Percentiles rank a stretch among this genome's conserved stretches.
Evolutionary conservation across 164 flowering plant species (phyloP).

Genomic region (Dillenia suffruticosa): DNA sequence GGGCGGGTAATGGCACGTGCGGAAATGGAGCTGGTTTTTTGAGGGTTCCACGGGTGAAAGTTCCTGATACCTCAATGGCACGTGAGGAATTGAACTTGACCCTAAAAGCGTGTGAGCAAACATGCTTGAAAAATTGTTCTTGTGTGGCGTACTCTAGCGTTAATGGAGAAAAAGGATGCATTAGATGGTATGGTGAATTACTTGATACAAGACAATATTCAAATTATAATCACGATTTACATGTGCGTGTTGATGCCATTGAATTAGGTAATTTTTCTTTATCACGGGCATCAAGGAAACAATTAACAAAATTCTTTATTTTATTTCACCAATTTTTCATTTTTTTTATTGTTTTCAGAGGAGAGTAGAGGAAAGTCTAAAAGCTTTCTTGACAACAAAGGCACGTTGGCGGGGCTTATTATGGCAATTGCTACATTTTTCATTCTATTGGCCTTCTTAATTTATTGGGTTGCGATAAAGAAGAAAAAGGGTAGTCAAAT

Average conservation of each 20-base stretch:
- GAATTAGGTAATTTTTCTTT: conserved; percentile 20
- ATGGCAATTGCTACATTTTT: too few species aligned
- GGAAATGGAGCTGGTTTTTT: conserved; percentile 25
- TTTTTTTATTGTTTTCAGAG: too few species aligned
- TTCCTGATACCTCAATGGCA: conserved; percentile 29
- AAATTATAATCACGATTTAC: conserved; percentile 20
- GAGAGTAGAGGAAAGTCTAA: too few species aligned
- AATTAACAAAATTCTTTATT: too few species aligned
- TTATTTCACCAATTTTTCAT: too few species aligned
- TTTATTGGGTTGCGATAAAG: too few species aligned
- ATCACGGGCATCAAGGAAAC: too few species aligned
- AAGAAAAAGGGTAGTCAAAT: too few species aligned
- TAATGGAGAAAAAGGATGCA: conserved; percentile 25
- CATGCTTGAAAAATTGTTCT: conserved; percentile 35
- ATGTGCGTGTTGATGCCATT: conserved; percentile 16
- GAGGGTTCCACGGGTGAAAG: conserved; percentile 16
- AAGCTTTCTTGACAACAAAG: too few species aligned
- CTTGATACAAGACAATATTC: conserved; percentile 15
- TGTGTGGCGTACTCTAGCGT: conserved; percentile 30
- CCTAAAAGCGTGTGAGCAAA: conserved; percentile 17
- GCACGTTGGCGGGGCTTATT: too few species aligned
- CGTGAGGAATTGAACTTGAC: conserved; percentile 3
- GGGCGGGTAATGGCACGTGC: conserved; percentile 12
- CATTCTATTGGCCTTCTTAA: too few species aligned
- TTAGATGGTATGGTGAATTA: conserved; percentile 23